Conservation (phyloP, 2,329 filamentous ascomycete genomes). For the Thielaviopsis musarum region DNA sequence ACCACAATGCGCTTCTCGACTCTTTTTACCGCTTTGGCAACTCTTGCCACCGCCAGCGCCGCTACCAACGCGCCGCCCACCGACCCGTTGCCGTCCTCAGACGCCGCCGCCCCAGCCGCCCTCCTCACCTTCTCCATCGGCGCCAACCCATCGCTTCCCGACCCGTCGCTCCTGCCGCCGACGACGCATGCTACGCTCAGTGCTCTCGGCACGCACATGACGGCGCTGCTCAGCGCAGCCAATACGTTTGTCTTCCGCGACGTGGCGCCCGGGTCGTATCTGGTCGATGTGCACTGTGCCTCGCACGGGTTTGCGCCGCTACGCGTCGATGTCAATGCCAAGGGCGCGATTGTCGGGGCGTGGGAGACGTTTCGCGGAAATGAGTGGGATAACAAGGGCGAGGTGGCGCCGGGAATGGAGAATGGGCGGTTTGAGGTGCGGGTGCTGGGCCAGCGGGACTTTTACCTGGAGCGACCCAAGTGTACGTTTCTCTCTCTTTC, state of each 20-base stretch:
- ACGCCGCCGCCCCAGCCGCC: constrained; percentile 16
- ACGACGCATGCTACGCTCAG: constrained; percentile 48
- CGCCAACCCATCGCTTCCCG: constrained; percentile 26
- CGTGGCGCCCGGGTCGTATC: constrained; percentile 56
- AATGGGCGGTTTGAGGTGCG: constrained; percentile 40
- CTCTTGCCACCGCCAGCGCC: constrained; percentile 22
- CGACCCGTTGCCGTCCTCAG: constrained; percentile 24
- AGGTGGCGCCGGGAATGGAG: constrained; percentile 28
- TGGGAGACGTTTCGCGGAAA: constrained; percentile 84
- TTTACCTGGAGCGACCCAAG: constrained; percentile 56
- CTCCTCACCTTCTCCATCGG: constrained; percentile 29
- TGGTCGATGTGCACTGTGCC: constrained; percentile 62
- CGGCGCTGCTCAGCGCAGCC: constrained; percentile 46
- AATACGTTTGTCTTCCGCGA: constrained; percentile 65
- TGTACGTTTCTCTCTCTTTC: constrained; percentile 39
- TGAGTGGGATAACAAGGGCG: constrained; percentile 76
- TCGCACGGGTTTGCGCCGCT: constrained; percentile 64
- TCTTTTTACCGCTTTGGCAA: constrained; percentile 16
- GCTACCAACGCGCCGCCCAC: constrained; percentile 22
- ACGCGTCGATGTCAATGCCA: constrained; percentile 65
- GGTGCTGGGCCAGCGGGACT: constrained; percentile 48
- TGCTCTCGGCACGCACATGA: constrained; percentile 21
- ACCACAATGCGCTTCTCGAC: constrained; percentile 22
- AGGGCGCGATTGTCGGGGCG: constrained; percentile 53
- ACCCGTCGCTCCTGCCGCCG: constrained; percentile 40